Evolutionary conservation across 148 eudicot genomes (phyloP).

Genomic region (Arbutus unedo): DNA sequence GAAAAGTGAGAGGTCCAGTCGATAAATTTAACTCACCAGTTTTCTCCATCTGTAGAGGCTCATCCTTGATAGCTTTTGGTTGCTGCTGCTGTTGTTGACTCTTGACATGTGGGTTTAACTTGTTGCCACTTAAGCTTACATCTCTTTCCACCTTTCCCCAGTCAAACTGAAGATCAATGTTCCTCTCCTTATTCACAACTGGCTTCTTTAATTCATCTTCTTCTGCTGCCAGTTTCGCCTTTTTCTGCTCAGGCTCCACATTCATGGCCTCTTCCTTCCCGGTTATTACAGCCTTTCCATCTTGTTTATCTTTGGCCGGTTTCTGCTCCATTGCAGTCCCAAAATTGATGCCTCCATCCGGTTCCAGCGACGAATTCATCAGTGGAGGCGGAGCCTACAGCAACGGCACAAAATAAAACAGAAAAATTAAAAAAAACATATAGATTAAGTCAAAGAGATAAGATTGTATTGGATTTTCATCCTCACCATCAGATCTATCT

Average conservation of each 20-base stretch:
- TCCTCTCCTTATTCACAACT: slow-evolving; percentile 18
- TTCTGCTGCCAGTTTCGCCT: slow-evolving; percentile 23
- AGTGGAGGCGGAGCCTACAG: slow-evolving; percentile 81
- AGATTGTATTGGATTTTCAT: slow-evolving; percentile 12
- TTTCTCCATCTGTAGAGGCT: slow-evolving; percentile 38
- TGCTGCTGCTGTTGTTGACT: slow-evolving; percentile 26
- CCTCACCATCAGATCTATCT: slow-evolving; percentile 96
- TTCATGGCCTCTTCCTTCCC: slow-evolving; percentile 29
- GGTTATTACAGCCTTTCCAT: slow-evolving; percentile 17
- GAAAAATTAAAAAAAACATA: background rate
- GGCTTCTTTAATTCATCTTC: slow-evolving; percentile 27
- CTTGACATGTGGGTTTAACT: slow-evolving; percentile 30
- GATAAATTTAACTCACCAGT: slow-evolving; percentile 33
- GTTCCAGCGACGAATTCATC: slow-evolving; percentile 64
- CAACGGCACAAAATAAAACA: background rate
- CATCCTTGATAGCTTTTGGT: slow-evolving; percentile 41
- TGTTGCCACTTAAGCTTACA: slow-evolving; percentile 14
- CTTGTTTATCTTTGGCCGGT: slow-evolving; percentile 25
- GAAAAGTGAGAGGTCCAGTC: background rate
- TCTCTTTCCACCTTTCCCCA: slow-evolving; percentile 36
- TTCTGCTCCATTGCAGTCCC: slow-evolving; percentile 38
- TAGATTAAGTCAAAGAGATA: background rate
- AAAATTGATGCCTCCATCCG: slow-evolving; percentile 36
- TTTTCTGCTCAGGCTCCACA: slow-evolving; percentile 36
- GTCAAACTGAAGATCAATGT: slow-evolving; percentile 48